Conservation (phyloP, 192 early-diverging fungal species). For the Phlyctochytrium arcticum region DNA sequence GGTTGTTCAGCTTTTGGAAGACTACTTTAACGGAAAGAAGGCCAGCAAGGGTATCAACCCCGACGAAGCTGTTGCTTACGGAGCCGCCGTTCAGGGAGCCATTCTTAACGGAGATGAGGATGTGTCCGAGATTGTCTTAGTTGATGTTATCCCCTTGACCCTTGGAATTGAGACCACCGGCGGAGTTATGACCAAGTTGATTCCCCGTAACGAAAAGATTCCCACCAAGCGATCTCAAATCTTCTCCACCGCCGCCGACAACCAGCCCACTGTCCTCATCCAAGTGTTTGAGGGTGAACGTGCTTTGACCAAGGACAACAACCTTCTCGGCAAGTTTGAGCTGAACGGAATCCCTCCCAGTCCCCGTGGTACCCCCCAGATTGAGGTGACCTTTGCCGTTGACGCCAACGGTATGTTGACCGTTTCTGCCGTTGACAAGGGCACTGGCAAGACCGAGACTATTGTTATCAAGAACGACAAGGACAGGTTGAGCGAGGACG, state of each 20-base stretch:
- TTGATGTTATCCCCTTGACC: slow-evolving; percentile 95
- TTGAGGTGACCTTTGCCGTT: slow-evolving; percentile 96
- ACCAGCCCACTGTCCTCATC: slow-evolving; percentile 94
- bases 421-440: slow-evolving; percentile 93
- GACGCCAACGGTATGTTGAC: slow-evolving; percentile 92
- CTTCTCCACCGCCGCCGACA: slow-evolving; percentile 95
- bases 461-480: slow-evolving; percentile 98
- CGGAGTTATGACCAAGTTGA: slow-evolving; percentile 94
- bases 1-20: slow-evolving; percentile 87
- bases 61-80: slow-evolving; percentile 98
- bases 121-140: slow-evolving; percentile 63
- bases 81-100: slow-evolving; percentile 95
- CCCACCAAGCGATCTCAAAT: slow-evolving; percentile 99
- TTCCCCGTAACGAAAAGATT: slow-evolving; percentile 87
- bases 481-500: slow-evolving; percentile 89
- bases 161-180: slow-evolving; percentile 98
- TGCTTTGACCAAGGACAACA: slow-evolving; percentile 97
- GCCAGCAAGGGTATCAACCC: slow-evolving; percentile 96
- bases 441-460: slow-evolving; percentile 92
- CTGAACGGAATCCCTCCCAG: slow-evolving; percentile 90
- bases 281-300: slow-evolving; percentile 98
- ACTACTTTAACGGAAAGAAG: slow-evolving; percentile 96
- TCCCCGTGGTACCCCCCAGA: slow-evolving; percentile 94
- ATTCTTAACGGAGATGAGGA: slow-evolving; percentile 67
- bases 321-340: slow-evolving; percentile 94